These are phyloP conservation scores for Yamadazyma oceani DNA, from an alignment of 1,139 yeast genomes.

Conservation along the genomic window DNA sequence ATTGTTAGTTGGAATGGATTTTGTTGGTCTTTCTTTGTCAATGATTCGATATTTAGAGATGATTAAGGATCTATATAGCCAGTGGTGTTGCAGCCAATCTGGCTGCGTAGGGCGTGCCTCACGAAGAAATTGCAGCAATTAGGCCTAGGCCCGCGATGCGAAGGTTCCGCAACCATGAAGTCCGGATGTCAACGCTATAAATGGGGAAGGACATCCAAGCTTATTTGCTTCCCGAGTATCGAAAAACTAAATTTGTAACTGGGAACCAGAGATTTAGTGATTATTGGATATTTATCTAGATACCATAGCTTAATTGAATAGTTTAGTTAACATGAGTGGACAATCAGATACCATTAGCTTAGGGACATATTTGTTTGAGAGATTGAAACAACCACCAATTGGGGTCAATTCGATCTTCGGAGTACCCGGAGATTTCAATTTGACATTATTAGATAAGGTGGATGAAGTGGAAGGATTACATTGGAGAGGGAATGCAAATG, in stretches of 20 bases:
- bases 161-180: neutral
- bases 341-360: slow-evolving; percentile 37
- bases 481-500: slow-evolving; percentile 76
- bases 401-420: slow-evolving; percentile 70
- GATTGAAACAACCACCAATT: slow-evolving; percentile 51
- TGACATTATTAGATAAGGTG: slow-evolving; percentile 64
- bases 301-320: too few relatives aligned
- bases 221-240: too few relatives aligned
- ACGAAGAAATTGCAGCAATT: slow-evolving; percentile 2
- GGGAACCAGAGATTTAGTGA: neutral
- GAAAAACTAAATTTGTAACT: neutral
- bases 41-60: slow-evolving; percentile 38
- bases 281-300: neutral
- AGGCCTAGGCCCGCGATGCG: neutral
- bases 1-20: slow-evolving; percentile 87
- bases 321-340: slow-evolving; percentile 11
- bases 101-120: neutral
- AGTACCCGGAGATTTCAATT: slow-evolving; percentile 79
- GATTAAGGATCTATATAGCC: too few relatives aligned
- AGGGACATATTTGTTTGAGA: slow-evolving; percentile 63
- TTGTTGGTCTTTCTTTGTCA: slow-evolving; percentile 83
- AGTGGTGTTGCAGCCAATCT: neutral
- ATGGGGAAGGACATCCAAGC: neutral
- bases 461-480: slow-evolving; percentile 57
- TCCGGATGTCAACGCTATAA: neutral